phyloP scores from a whole-genome alignment of 2,329 filamentous ascomycete genomes.

The Trichophyton verrucosum region DNA sequence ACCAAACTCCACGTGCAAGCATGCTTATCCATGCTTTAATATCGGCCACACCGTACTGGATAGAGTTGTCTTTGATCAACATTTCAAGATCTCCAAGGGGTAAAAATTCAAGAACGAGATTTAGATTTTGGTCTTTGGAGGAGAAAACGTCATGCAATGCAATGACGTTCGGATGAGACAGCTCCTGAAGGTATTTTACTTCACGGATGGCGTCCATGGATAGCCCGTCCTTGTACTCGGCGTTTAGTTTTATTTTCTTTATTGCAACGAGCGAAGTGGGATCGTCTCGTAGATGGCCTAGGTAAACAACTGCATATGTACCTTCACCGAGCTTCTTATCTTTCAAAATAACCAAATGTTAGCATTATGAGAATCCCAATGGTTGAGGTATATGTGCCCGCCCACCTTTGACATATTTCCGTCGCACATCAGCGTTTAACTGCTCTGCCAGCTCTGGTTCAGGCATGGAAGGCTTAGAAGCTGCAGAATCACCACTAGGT shows the following conservation, averaged over 20 bases:
- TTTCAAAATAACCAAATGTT: conserved; percentile 22
- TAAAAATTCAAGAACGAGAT: conserved; percentile 86
- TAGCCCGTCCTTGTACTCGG: conserved; percentile 71
- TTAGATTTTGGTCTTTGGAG: conserved; percentile 91
- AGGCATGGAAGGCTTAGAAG: conserved; percentile 8
- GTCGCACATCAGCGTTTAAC: conserved; percentile 67
- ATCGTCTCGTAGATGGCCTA: conserved; percentile 64
- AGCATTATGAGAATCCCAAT: neutral
- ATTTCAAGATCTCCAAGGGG: conserved; percentile 90
- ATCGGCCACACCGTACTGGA: conserved; percentile 75
- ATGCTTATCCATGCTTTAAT: conserved; percentile 99
- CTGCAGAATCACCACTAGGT: conserved; percentile 5
- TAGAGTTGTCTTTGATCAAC: conserved; percentile 74
- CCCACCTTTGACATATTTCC: conserved; percentile 77
- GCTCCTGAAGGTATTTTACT: conserved; percentile 87
- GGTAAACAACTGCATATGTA: conserved; percentile 92
- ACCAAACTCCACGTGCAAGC: conserved; percentile 86
- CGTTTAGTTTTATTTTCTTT: conserved; percentile 42
- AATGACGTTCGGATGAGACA: conserved; percentile 92
- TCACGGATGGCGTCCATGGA: conserved; percentile 91
- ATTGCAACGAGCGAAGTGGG: conserved; percentile 63
- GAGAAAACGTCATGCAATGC: conserved; percentile 84
- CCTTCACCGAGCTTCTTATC: conserved; percentile 88
- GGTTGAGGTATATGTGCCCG: neutral
- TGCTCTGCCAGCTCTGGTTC: conserved; percentile 51